Base-by-base conservation (phyloP, 1,284 basidiomycete species). In the Grifola frondosa region DNA sequence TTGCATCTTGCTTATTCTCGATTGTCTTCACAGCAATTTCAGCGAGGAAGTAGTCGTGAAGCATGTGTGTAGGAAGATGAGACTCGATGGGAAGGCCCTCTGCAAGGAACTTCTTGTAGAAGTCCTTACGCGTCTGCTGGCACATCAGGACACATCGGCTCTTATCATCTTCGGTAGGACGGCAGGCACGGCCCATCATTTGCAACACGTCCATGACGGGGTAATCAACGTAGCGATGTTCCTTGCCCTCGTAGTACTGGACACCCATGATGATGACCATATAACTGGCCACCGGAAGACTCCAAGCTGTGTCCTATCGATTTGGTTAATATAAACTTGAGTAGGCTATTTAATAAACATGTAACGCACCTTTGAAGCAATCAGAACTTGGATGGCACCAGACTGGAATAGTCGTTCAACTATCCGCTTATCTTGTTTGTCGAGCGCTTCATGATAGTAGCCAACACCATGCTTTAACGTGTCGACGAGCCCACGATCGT, bases 241-340 rank as follows among this genome's bases (percentile, higher is more conserved):
- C 94, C 66, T 91, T 89, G 59, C 93, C 94, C 62, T 99, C 94
- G 59, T 91, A 99, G 46, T 73, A 89, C 64, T 99, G 97, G 1
- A 98, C 91, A 22, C 95, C 95, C 93, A 99, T 97, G 60, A 99
- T 90, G 60, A 99, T 86, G 37, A 98, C 95, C 88, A 99, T 93
- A 68, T 97, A 97, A 46, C 91, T 87, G 0, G 89, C 83, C 23
- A 97, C 81, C 0, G 97, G 94, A 16, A 98, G 74, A 61, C 83
- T 93, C 97, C 97, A 99, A 0, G 93, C 91, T 0, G 90, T 92
- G 59, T 98, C 96, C 86, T 91, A 48, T 13, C 38, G 30, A 30
- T 19, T 39, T 20, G 17, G 17, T 42, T 16, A 40, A 30, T 31
- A 21, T 29, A 23, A 30, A 35, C 31, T 12, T 31, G 3, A 44